These are phyloP conservation scores for Trichomonascus vanleenenianus DNA, from an alignment of 805 yeast genomes.

Conservation along the genomic window DNA sequence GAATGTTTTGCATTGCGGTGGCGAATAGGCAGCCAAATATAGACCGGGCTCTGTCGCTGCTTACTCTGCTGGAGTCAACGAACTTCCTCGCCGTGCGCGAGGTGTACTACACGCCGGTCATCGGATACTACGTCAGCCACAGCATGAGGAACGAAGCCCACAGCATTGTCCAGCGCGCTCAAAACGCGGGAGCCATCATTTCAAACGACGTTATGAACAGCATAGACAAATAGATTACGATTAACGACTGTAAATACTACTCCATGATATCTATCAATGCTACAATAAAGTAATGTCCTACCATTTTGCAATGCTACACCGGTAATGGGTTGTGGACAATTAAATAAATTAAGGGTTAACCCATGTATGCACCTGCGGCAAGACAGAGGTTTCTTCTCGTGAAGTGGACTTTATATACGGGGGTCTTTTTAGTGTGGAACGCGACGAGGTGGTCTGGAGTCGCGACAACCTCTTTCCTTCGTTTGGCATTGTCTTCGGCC, in stretches of 20 bases:
- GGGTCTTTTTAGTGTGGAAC: conserved; percentile 87
- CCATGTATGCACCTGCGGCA: conserved; percentile 82
- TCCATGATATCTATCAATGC: background rate
- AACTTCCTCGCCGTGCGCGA: background rate
- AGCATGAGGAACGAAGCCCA: background rate
- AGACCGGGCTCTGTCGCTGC: background rate
- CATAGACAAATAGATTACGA: background rate
- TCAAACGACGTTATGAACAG: background rate
- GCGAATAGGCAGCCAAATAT: background rate
- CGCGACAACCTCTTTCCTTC: conserved; percentile 66
- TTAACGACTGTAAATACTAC: background rate
- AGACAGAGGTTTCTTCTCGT: conserved; percentile 85
- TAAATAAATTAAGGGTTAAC: conserved; percentile 16
- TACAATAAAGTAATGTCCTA: conserved; percentile 1
- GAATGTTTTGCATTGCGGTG: background rate
- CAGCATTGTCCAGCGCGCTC: background rate
- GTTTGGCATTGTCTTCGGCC: conserved; percentile 20
- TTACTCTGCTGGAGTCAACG: background rate
- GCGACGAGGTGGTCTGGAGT: conserved; percentile 88
- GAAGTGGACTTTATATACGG: conserved; percentile 87
- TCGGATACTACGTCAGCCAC: background rate
- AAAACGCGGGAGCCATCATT: background rate
- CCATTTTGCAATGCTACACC: no score
- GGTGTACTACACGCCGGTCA: background rate
- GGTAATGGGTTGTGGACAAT: no score